These are phyloP conservation scores for Tylopilus sp. DNA, from an alignment of 768 basidiomycete genomes.

Conservation along the genomic window DNA sequence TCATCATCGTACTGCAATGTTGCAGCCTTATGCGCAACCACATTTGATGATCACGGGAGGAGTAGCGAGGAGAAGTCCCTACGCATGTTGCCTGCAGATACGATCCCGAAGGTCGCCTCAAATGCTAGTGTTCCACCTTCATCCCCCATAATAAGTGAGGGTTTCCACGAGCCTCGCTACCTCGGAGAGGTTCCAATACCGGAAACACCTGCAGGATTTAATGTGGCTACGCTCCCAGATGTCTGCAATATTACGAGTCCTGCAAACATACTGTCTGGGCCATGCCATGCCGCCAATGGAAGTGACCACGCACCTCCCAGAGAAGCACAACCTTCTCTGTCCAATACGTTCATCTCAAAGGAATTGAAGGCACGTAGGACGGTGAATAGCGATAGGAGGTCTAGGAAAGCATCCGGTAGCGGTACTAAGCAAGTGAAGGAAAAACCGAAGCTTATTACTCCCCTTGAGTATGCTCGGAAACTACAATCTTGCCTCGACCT, in stretches of 20 bases:
- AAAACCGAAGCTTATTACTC: conserved; percentile 42
- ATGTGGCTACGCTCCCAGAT: not conserved
- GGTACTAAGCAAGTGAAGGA: conserved; percentile 35
- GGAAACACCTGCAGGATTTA: conserved; percentile 8
- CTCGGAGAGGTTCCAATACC: not conserved
- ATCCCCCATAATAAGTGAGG: not conserved
- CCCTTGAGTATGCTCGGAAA: conserved; percentile 52
- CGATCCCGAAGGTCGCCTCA: not conserved
- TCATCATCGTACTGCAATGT: not conserved
- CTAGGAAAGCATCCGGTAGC: not conserved
- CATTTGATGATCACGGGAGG: conserved; percentile 7
- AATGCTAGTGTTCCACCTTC: not conserved
- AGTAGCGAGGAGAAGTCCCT: not conserved
- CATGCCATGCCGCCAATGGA: not conserved
- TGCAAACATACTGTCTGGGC: not conserved
- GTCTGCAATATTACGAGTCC: conserved; percentile 24
- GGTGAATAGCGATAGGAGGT: conserved; percentile 19
- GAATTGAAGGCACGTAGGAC: conserved; percentile 17
- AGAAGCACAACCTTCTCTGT: not conserved
- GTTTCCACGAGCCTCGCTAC: not conserved
- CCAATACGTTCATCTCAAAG: not conserved
- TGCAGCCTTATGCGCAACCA: conserved; percentile 5
- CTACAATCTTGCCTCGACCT: conserved; percentile 35
- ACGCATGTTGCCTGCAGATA: not conserved
- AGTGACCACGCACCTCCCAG: not conserved